These are phyloP conservation scores for Peronospora tabacina DNA, from an alignment of 352 stramenopile species.

Conservation along the genomic window DNA sequence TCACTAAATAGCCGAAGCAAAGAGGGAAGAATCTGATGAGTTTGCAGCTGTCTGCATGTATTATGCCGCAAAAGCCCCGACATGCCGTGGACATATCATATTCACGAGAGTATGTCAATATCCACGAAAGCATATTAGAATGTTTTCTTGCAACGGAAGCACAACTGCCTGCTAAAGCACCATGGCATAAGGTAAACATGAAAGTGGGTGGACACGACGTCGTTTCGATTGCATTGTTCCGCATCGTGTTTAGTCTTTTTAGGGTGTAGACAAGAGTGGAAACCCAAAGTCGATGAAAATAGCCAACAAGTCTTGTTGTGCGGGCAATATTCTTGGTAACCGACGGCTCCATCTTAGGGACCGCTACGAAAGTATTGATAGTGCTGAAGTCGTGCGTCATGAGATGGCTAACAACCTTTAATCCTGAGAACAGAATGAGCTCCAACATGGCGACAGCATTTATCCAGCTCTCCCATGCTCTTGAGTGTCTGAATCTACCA, in stretches of 20 bases:
- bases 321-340: slow-evolving; percentile 72
- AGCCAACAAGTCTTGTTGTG: slow-evolving; percentile 52
- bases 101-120: slow-evolving; percentile 59
- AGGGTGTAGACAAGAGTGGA: slow-evolving; percentile 61
- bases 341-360: slow-evolving; percentile 69
- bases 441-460: too few species aligned
- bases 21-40: slow-evolving; percentile 66
- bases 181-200: slow-evolving; percentile 46
- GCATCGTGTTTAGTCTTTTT: slow-evolving; percentile 35
- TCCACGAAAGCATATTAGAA: slow-evolving; percentile 30
- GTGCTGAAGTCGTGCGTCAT: slow-evolving; percentile 80
- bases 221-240: slow-evolving; percentile 22
- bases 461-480: too few species aligned
- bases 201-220: slow-evolving; percentile 32
- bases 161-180: slow-evolving; percentile 45
- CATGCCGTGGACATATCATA: slow-evolving; percentile 75
- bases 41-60: slow-evolving; percentile 81
- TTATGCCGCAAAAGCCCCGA: slow-evolving; percentile 79
- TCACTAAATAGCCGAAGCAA: too few species aligned
- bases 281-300: slow-evolving; percentile 58
- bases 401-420: slow-evolving; percentile 63
- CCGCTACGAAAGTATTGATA: slow-evolving; percentile 58
- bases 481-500: too few species aligned
- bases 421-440: too few species aligned
- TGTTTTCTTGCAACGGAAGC: slow-evolving; percentile 59